These are phyloP conservation scores for Scheffersomyces parashehatae DNA, from an alignment of 1,139 yeast species.

Conservation along the genomic window DNA sequence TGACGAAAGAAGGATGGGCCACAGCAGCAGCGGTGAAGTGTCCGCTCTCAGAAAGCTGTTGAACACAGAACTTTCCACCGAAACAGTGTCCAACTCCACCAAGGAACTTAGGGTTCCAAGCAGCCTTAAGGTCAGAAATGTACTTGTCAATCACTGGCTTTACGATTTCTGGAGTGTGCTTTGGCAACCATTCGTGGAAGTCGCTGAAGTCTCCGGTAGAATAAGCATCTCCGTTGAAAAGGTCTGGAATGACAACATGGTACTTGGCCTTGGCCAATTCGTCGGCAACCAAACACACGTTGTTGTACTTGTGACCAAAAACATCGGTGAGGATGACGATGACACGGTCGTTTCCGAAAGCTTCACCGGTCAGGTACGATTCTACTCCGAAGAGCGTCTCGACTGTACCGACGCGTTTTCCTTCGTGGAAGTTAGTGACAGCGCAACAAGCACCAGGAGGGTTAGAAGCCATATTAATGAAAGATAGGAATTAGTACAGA, in stretches of 20 bases:
- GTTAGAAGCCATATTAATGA: constrained; percentile 49
- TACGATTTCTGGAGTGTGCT: constrained; percentile 53
- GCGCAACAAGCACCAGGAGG: constrained; percentile 55
- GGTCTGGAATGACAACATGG: constrained; percentile 73
- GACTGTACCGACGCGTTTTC: constrained; percentile 48
- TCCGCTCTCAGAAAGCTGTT: constrained; percentile 51
- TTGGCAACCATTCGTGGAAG: constrained; percentile 50
- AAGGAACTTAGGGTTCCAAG: constrained; percentile 50
- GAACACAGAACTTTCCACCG: constrained; percentile 72
- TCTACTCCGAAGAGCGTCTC: constrained; percentile 45
- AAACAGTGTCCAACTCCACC: constrained; percentile 79
- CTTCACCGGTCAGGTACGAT: constrained; percentile 58
- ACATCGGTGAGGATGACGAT: constrained; percentile 70
- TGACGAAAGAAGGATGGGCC: constrained; percentile 79
- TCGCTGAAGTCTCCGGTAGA: constrained; percentile 21
- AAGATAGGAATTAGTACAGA: too few relatives aligned
- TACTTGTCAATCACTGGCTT: constrained; percentile 41
- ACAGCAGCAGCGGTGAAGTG: constrained; percentile 61
- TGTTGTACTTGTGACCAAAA: constrained; percentile 59
- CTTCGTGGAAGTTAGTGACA: constrained; percentile 47
- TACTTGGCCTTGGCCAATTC: constrained; percentile 57
- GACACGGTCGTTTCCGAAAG: constrained; percentile 41
- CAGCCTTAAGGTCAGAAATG: constrained; percentile 41
- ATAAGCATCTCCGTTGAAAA: constrained; percentile 58
- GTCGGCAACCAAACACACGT: constrained; percentile 68